Conservation (phyloP, 805 yeast genomes). For the Candida nanaspora region DNA sequence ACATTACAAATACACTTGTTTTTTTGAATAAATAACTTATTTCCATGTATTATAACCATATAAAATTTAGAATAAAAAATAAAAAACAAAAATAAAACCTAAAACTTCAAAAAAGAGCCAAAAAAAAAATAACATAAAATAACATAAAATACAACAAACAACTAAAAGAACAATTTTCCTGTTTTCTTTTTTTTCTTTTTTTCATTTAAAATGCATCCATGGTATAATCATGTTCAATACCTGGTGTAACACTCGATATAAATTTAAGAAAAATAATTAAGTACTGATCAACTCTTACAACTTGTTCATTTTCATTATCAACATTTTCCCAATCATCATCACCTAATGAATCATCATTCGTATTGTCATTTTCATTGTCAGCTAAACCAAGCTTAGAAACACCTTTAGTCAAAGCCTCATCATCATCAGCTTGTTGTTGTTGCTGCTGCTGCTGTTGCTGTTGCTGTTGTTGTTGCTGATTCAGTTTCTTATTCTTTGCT, state of each 20-base stretch:
- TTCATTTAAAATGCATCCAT: conserved; percentile 85
- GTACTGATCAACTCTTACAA: conserved; percentile 85
- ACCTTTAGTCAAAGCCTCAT: conserved; percentile 28
- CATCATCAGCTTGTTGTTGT: no score
- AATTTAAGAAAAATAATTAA: conserved; percentile 84
- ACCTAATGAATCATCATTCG: conserved; percentile 25
- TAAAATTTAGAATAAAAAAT: no score
- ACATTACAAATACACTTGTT: no score
- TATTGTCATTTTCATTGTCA: conserved; percentile 21
- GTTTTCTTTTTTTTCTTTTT: neutral
- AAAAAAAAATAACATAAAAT: neutral
- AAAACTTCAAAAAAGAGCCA: neutral
- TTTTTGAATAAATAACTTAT: no score
- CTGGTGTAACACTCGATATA: conserved; percentile 95
- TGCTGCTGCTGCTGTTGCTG: conserved; percentile 20
- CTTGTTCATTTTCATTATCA: conserved; percentile 15
- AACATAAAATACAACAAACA: neutral
- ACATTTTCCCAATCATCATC: conserved; percentile 19
- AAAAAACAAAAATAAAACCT: no score
- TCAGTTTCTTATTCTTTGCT: conserved; percentile 9
- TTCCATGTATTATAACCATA: no score
- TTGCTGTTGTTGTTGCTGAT: conserved; percentile 16
- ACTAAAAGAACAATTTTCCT: no score
- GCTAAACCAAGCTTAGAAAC: conserved; percentile 42
- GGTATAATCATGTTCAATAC: conserved; percentile 96